phyloP scores from a whole-genome alignment of 116 monocot genomes.

The Thalassia testudinum region DNA sequence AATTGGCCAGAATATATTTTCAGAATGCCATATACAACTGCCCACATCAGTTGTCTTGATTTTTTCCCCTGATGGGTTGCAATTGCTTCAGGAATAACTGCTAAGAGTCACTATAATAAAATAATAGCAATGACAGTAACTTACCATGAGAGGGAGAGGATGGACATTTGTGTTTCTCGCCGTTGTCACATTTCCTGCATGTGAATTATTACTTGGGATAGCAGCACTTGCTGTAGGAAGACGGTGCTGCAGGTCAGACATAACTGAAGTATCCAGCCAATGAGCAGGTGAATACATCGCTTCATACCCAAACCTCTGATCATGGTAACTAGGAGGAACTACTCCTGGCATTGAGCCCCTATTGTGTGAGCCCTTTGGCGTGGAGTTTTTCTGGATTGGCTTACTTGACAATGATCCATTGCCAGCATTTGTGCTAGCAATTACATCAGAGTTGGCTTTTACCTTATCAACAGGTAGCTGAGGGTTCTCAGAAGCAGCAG shows the following conservation, averaged over 20 bases:
- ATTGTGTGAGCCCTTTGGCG: slow-evolving; percentile 21
- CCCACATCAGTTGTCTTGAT: too few species aligned
- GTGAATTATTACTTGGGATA: slow-evolving; percentile 20
- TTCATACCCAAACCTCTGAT: slow-evolving; percentile 39
- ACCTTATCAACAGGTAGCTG: slow-evolving; percentile 26
- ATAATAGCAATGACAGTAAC: too few species aligned
- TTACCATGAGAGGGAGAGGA: slow-evolving; percentile 21
- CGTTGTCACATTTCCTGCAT: slow-evolving; percentile 12
- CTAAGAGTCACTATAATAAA: too few species aligned
- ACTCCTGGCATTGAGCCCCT: slow-evolving; percentile 18
- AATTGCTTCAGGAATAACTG: too few species aligned
- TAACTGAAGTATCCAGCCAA: slow-evolving; percentile 29
- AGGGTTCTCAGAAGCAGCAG: slow-evolving; percentile 24
- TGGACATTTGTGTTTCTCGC: slow-evolving; percentile 32
- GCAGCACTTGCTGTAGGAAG: slow-evolving; percentile 5
- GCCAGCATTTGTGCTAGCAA: slow-evolving; percentile 21
- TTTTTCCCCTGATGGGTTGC: too few species aligned
- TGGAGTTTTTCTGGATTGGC: slow-evolving; percentile 24
- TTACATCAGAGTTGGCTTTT: slow-evolving; percentile 32
- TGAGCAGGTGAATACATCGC: slow-evolving; percentile 46
- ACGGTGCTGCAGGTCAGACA: slow-evolving; percentile 35
- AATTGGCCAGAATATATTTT: too few species aligned
- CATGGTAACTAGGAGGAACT: slow-evolving; percentile 28
- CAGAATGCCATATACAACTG: too few species aligned
- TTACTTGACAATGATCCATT: slow-evolving; percentile 9